Base-by-base conservation (phyloP, 1,139 yeast genomes). In the Ashbya aceris region DNA sequence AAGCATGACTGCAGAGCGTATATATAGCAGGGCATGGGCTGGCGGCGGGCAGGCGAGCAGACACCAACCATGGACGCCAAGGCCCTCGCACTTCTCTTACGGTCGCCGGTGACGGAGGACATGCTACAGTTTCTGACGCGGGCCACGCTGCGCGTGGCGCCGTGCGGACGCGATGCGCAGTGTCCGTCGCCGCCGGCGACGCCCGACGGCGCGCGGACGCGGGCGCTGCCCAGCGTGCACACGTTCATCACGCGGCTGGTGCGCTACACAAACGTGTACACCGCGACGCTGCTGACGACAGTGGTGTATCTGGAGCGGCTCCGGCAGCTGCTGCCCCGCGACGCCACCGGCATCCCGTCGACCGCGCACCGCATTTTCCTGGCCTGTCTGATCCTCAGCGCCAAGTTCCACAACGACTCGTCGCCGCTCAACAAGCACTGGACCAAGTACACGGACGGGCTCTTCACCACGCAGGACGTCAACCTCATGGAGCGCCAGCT, bases 401-500 rank as follows among this genome's bases (percentile, higher is more conserved):
- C 86, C 38, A 83, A 83, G 61, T 78, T 70, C 62, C 83, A 79
- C 66, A 82, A 82, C 62, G 93, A 83, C 57, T 76, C 83, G 9
- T 77, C 84, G 14, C 87, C 89, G 46, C 77, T 80, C 56, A 83
- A 82, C 62, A 68, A 69, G 51, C 87, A 82, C 62, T 83, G 93
- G 93, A 79, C 85, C 32, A 73, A 71, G 50, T 79, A 80, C 62
- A 79, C 89, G 13, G 87, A 82, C 53, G 86, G 84, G 1, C 67
- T 82, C 36, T 82, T 83, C 62, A 67, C 70, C 40, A 65, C 71
- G 43, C 77, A 77, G 49, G 93, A 83, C 59, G 77, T 83, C 51
- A 82, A 82, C 61, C 67, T 82, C 46, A 83, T 83, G 87, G 93
- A 83, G 64, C 75, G 86, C 61, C 91, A 83, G 61, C 67, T 83